Conservation (phyloP, 2,329 filamentous ascomycete genomes). For the Calonectria pauciramosa region DNA sequence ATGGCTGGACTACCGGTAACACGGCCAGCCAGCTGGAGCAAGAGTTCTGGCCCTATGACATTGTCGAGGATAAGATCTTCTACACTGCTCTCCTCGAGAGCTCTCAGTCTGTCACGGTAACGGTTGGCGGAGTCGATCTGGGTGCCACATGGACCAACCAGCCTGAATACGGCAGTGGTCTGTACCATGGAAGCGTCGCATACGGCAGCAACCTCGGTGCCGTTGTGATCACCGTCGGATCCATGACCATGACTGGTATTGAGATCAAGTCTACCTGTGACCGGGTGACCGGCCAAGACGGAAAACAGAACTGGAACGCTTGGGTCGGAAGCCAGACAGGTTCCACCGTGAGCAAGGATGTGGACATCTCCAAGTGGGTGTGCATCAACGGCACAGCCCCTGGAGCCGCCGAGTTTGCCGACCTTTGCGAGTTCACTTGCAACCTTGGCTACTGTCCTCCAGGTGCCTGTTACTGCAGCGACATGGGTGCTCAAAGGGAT, state of each 20-base stretch:
- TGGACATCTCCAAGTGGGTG: slow-evolving; percentile 15
- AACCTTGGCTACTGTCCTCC: slow-evolving; percentile 3
- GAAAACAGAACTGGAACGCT: slow-evolving; percentile 7
- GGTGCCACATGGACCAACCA: not conserved
- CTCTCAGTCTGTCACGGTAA: not conserved
- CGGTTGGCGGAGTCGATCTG: not conserved
- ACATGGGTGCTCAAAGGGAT: slow-evolving; percentile 4
- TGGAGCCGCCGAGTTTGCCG: slow-evolving; percentile 2
- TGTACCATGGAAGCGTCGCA: slow-evolving; percentile 6
- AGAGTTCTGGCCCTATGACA: not conserved
- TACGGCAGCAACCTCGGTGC: slow-evolving; percentile 3
- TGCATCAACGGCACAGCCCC: slow-evolving; percentile 6
- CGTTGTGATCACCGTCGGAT: not conserved
- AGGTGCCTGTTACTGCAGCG: not conserved
- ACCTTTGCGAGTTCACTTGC: slow-evolving; percentile 8
- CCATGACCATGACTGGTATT: not conserved
- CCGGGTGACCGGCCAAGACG: not conserved
- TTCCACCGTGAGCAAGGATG: not conserved
- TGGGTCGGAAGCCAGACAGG: slow-evolving; percentile 4
- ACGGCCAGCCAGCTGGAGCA: not conserved
- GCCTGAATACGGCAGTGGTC: slow-evolving; percentile 9
- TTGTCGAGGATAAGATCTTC: slow-evolving; percentile 13
- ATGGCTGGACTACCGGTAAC: slow-evolving; percentile 7
- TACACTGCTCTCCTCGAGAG: not conserved
- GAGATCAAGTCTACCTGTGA: not conserved